Conservation (phyloP, 2,329 filamentous ascomycete species). For the Claviceps quebecensis region DNA sequence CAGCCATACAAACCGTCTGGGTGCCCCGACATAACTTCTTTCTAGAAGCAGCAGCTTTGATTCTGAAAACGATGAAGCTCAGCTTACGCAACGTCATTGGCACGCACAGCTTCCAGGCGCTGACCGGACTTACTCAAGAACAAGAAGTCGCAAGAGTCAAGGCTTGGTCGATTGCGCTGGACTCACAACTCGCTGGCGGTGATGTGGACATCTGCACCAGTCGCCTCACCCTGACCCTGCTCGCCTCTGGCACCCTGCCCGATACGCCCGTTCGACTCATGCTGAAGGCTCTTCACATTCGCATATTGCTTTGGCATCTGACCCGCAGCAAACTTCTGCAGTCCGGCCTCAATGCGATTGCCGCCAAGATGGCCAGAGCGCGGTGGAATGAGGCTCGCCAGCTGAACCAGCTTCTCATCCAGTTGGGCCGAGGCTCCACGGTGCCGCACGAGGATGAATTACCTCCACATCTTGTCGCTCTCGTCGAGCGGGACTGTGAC, state of each 20-base stretch:
- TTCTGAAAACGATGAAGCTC: constrained; percentile 69
- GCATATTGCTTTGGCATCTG: constrained; percentile 72
- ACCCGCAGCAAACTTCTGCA: constrained; percentile 52
- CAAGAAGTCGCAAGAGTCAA: constrained; percentile 78
- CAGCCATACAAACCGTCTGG: constrained; percentile 83
- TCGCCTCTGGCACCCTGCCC: constrained; percentile 77
- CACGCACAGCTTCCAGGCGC: constrained; percentile 57
- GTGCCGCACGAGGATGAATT: constrained; percentile 44
- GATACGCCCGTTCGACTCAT: constrained; percentile 72
- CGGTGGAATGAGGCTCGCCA: constrained; percentile 73
- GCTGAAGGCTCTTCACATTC: constrained; percentile 82
- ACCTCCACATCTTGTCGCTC: constrained; percentile 58
- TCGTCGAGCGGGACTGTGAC: constrained; percentile 70
- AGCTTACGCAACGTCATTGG: constrained; percentile 68
- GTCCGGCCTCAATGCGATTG: constrained; percentile 52
- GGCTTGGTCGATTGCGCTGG: constrained; percentile 84
- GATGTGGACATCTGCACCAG: constrained; percentile 83
- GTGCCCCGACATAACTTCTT: constrained; percentile 79
- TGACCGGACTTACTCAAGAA: constrained; percentile 70
- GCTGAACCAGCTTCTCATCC: constrained; percentile 35
- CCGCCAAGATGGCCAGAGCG: constrained; percentile 56
- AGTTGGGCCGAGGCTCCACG: constrained; percentile 25
- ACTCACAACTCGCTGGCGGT: constrained; percentile 82
- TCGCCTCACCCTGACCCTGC: constrained; percentile 68
- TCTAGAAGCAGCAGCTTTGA: constrained; percentile 68